These are phyloP conservation scores for Clathrus columnatus DNA, from an alignment of 768 basidiomycete species.

Conservation along the genomic window DNA sequence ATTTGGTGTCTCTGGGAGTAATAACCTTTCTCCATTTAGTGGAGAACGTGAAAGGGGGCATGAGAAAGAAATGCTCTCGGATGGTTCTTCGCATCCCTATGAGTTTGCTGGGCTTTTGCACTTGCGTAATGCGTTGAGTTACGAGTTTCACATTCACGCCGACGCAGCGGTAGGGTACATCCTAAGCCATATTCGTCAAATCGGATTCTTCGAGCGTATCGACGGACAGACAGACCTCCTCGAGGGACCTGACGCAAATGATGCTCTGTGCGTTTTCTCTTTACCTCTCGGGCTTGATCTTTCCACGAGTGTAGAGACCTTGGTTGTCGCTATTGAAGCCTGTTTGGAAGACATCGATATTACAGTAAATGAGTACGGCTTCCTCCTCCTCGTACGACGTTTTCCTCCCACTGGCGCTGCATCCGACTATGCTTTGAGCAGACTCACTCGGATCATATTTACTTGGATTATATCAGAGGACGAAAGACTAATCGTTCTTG, in stretches of 20 bases:
- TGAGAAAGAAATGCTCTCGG: slow-evolving; percentile 17
- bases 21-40: slow-evolving; percentile 25
- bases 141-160: slow-evolving; percentile 48
- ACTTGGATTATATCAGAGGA: slow-evolving; percentile 76
- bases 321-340: slow-evolving; percentile 63
- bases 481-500: slow-evolving; percentile 52
- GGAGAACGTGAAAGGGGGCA: slow-evolving; percentile 37
- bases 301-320: slow-evolving; percentile 61
- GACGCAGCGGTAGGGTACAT: slow-evolving; percentile 44
- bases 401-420: slow-evolving; percentile 70
- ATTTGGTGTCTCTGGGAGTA: slow-evolving; percentile 3
- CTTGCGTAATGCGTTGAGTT: slow-evolving; percentile 49
- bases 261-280: slow-evolving; percentile 48
- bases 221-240: slow-evolving; percentile 32
- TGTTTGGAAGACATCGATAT: slow-evolving; percentile 65
- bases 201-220: slow-evolving; percentile 50
- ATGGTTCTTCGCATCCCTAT: slow-evolving; percentile 35
- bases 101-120: slow-evolving; percentile 52
- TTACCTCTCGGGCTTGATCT: slow-evolving; percentile 65
- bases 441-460: slow-evolving; percentile 50
- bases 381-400: slow-evolving; percentile 56
- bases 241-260: slow-evolving; percentile 24
- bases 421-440: slow-evolving; percentile 59
- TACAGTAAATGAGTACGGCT: slow-evolving; percentile 63
- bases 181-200: slow-evolving; percentile 49